Base-by-base conservation (phyloP, 2,329 filamentous ascomycete species). In the Penicillium griseofulvum region DNA sequence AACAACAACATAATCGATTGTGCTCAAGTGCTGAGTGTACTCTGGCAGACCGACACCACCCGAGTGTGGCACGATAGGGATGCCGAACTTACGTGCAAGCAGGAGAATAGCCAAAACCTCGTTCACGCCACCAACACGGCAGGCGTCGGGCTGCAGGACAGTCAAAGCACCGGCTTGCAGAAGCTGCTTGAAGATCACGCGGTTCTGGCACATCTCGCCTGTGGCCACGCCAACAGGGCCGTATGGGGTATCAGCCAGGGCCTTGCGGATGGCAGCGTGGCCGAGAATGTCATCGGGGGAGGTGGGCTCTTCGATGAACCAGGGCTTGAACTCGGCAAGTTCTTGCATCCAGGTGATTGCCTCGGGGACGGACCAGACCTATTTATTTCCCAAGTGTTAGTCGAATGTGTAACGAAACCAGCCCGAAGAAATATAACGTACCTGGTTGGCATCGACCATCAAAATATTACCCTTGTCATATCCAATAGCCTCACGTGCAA, bases 281-380 rank as follows among this genome's bases (percentile, higher is more conserved):
- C 91, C 91, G 52, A 94, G 85, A 55, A 96, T 86, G 71, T 96
- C 91, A 69, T 96, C 91, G 12, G 91, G 91, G 22, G 87, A 90
- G 14, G 91, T 96, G 2, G 91, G 91, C 81, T 96, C 91, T 78
- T 96, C 91, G 70, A 96, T 96, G 78, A 96, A 96, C 89, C 90
- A 94, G 28, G 72, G 71, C 60, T 89, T 88, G 79, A 91, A 96
- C 65, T 91, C 86, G 54, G 83, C 83, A 44, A 96, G 85, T 68
- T 90, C 75, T 68, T 87, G 83, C 90, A 96, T 95, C 79, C 93
- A 91, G 59, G 83, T 84, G 65, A 96, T 91, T 8, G 91, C 91
- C 76, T 96, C 90, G 1, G 90, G 90, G 34, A 96, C 91, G 48
- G 87, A 90, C 91, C 91, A 96, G 56, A 94, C 80, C 78, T 81